Conservation (phyloP, 129 eudicot genomes). For the Gnaphalium uliginosum region DNA sequence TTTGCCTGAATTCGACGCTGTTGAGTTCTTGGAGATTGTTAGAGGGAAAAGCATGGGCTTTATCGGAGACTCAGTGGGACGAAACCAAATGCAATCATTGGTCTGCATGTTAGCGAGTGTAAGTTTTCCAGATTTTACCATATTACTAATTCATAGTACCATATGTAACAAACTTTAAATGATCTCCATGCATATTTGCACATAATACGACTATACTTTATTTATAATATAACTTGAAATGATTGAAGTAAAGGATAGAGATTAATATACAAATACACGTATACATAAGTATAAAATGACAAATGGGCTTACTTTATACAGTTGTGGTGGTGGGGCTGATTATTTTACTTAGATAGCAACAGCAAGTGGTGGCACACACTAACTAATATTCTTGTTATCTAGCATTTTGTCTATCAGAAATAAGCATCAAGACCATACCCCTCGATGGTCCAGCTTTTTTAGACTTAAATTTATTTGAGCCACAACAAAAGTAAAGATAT, state of each 20-base stretch:
- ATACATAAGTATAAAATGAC: conserved; percentile 23
- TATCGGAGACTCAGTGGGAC: conserved; percentile 61
- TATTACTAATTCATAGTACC: neutral
- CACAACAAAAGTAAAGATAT: neutral
- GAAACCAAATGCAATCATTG: conserved; percentile 75
- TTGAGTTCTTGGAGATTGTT: conserved; percentile 55
- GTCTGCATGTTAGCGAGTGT: conserved; percentile 64
- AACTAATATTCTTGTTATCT: conserved; percentile 37
- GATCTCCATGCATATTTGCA: conserved; percentile 23
- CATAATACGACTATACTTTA: too few species aligned
- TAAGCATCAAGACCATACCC: conserved; percentile 33
- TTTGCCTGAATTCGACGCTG: conserved; percentile 57
- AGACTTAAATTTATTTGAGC: conserved; percentile 18
- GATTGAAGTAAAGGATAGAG: neutral
- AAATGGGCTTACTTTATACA: conserved; percentile 28
- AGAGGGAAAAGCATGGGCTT: conserved; percentile 59
- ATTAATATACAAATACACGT: conserved; percentile 25
- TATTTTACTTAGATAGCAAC: conserved; percentile 35
- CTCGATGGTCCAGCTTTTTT: conserved; percentile 41
- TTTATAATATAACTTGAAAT: too few species aligned
- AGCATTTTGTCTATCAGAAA: conserved; percentile 32
- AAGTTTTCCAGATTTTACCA: conserved; percentile 32
- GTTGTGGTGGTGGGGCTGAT: conserved; percentile 36
- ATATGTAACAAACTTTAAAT: neutral
- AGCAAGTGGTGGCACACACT: conserved; percentile 42